phyloP scores from a whole-genome alignment of 768 basidiomycete species.

The Dioszegia crocea region DNA sequence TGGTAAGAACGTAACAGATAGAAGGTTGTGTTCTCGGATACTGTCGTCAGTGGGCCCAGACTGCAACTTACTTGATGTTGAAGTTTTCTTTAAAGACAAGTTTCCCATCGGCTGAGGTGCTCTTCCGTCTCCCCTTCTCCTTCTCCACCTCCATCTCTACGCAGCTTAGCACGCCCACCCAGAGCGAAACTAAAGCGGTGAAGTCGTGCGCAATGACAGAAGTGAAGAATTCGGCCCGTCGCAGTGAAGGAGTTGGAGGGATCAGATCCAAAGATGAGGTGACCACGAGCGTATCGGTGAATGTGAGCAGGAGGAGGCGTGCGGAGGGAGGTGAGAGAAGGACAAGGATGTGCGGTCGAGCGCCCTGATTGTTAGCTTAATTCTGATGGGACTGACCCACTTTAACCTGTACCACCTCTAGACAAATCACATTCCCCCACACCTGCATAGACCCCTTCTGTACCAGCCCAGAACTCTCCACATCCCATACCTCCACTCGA shows the following conservation, averaged over 20 bases:
- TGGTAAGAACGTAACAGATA: constrained; percentile 40
- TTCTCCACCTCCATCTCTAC: constrained; percentile 42
- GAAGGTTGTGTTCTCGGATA: constrained; percentile 46
- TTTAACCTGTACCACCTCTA: constrained; percentile 37
- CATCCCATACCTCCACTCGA: constrained; percentile 42
- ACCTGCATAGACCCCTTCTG: constrained; percentile 29
- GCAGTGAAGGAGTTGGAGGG: constrained; percentile 35
- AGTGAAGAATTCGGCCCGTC: constrained; percentile 45
- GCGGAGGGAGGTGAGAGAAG: constrained; percentile 43
- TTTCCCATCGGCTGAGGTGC: not conserved
- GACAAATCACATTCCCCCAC: constrained; percentile 44
- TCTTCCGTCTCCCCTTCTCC: constrained; percentile 27
- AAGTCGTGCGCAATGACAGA: constrained; percentile 31
- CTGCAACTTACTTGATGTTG: constrained; percentile 34
- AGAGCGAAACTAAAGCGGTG: constrained; percentile 42
- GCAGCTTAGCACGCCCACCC: constrained; percentile 45
- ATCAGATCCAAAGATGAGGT: constrained; percentile 29
- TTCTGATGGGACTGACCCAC: constrained; percentile 14
- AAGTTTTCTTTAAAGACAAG: constrained; percentile 28
- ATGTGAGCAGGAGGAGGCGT: constrained; percentile 39
- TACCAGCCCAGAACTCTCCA: constrained; percentile 25
- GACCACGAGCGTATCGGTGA: constrained; percentile 17
- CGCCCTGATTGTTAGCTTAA: constrained; percentile 18
- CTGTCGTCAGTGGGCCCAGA: constrained; percentile 13
- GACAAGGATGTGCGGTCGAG: constrained; percentile 39